Evolutionary conservation across 140 eudicot species (phyloP), one percentile per base, ranked within the genome.

Genomic region (Anethum foeniculum): DNA sequence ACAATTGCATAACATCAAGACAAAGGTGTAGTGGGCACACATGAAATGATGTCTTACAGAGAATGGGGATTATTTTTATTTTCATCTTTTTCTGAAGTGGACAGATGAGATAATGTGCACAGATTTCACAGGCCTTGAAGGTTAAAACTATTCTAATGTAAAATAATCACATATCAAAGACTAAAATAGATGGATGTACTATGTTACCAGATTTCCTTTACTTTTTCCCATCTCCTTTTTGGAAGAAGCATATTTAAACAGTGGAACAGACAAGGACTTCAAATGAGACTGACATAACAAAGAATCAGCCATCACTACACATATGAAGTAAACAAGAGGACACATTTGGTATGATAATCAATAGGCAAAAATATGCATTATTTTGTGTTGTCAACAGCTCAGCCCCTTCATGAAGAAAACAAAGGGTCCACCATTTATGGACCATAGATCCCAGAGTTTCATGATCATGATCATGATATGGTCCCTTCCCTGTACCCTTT

Each of bases 291-390:
- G 88, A 85, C 88, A 81, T 49, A 73, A 81, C 83, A 72, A 81
- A 85, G 88, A 85, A 85, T 82, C 80, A 74, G 77, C 83, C 38
- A 73, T 85, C 85, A 85, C 82, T 75, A 75, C 77, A 81, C 77
- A 81, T 77, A 58, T 79, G 30, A 78, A 74, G 60, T 41, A 79
- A 77, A 81, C 34, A 47, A 44, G 25, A 78, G 82, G 46, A 65
- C 83, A 76, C 65, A 28, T 75, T 80, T 67, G 69, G 75, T 38
- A 64, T 51, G 62, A 49, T 72, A 75, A 46, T 79, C 46, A 76
- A 32, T 77, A 58, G 36, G 82, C 46, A 41, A 64, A 51, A 60
- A 75, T 21, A 18, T 75, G 75, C 84, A 76, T 80, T 38, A 39
- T 80, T 47, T 43, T 81, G 84, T 77, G 77, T 81, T 85, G 77